Conservation (phyloP, 2,329 filamentous ascomycete species). For the Fusarium chlamydosporum region DNA sequence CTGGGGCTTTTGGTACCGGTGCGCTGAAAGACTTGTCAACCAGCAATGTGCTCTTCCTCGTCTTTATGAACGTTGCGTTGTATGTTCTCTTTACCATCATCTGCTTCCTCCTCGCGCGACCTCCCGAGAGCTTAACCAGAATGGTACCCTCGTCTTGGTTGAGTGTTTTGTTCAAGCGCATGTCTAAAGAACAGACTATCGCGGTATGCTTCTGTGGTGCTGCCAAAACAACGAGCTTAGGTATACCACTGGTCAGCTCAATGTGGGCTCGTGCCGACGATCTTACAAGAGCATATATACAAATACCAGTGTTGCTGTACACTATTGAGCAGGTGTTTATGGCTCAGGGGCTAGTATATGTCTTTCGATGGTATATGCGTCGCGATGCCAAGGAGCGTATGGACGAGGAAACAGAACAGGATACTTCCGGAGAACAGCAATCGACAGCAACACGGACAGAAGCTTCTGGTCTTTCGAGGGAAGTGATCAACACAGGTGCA, state of each 20-base stretch:
- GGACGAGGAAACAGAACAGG: slow-evolving; percentile 42
- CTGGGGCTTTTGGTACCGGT: slow-evolving; percentile 73
- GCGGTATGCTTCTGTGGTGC: slow-evolving; percentile 81
- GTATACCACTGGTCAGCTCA: slow-evolving; percentile 75
- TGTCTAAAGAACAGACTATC: slow-evolving; percentile 73
- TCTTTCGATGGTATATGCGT: slow-evolving; percentile 63
- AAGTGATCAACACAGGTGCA: neutral
- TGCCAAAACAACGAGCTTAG: slow-evolving; percentile 79
- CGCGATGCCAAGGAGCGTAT: slow-evolving; percentile 44
- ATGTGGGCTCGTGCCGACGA: slow-evolving; percentile 74
- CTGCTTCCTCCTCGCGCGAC: slow-evolving; percentile 67
- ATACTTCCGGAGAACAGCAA: slow-evolving; percentile 6
- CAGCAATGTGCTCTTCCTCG: slow-evolving; percentile 74
- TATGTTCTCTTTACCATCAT: slow-evolving; percentile 74
- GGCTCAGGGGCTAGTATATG: slow-evolving; percentile 61
- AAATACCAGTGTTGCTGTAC: slow-evolving; percentile 75
- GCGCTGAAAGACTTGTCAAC: slow-evolving; percentile 71
- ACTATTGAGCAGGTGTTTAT: slow-evolving; percentile 69
- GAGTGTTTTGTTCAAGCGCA: slow-evolving; percentile 60
- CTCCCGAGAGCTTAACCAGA: slow-evolving; percentile 53
- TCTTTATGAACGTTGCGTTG: slow-evolving; percentile 76
- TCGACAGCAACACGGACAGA: slow-evolving; percentile 14
- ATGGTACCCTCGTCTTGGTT: slow-evolving; percentile 45
- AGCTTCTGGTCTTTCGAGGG: neutral
- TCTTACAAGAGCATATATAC: slow-evolving; percentile 69